Conservation (phyloP, 768 basidiomycete species). For the Trametes cingulata region DNA sequence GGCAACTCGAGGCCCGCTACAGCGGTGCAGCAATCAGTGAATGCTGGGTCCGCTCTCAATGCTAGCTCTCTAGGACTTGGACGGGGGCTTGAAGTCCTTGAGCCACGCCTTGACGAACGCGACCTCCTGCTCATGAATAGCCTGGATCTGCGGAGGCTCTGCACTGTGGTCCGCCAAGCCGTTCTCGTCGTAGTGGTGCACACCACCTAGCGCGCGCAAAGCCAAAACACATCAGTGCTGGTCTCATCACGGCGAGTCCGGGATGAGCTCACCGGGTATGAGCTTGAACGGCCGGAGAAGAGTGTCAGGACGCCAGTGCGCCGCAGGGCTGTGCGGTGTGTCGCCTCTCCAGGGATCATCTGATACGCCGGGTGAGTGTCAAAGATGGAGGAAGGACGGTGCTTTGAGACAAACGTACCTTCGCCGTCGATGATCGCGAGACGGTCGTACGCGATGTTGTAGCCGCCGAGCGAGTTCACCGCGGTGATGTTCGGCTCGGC, state of each 20-base stretch:
- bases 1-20: no score
- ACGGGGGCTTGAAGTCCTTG: conserved; percentile 36
- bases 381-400: not conserved
- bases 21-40: no score
- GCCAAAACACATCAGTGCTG: not conserved
- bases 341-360: conserved; percentile 91
- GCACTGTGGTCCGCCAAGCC: conserved; percentile 58
- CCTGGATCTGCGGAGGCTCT: conserved; percentile 77
- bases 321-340: conserved; percentile 76
- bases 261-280: conserved; percentile 63
- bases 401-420: conserved; percentile 41
- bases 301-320: conserved; percentile 68
- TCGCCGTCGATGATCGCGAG: conserved; percentile 88
- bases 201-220: conserved; percentile 24
- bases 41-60: not conserved
- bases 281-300: conserved; percentile 78
- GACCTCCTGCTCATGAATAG: conserved; percentile 80
- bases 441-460: conserved; percentile 73
- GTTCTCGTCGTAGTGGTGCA: conserved; percentile 79
- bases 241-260: not conserved
- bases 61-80: not conserved
- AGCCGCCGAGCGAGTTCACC: conserved; percentile 82
- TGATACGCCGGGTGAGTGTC: conserved; percentile 26
- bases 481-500: conserved; percentile 71
- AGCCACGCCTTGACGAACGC: conserved; percentile 79